Evolutionary conservation across 2,329 filamentous ascomycete genomes (phyloP), one percentile per base, ranked within the genome.

Genomic region (Botrytis hyacinthi): DNA sequence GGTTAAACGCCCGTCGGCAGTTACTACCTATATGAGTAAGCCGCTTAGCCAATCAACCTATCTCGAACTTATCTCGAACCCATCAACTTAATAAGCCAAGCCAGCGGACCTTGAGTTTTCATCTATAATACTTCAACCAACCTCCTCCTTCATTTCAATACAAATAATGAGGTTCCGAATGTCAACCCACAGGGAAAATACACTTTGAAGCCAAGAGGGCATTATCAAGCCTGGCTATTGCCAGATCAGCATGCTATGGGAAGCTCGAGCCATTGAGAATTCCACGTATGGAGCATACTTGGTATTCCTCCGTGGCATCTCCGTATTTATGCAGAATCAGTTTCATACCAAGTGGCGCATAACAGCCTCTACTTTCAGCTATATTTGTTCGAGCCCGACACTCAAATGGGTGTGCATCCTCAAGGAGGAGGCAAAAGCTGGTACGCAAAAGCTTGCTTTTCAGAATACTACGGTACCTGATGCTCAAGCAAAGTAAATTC

Each of bases 241-340:
- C 66, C 66, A 68, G 26, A 68, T 68, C 66, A 42, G 48, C 48
- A 57, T 42, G 51, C 46, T 57, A 42, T 51, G 26, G 40, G 18
- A 51, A 68, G 35, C 48, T 40, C 66, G 66, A 48, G 48, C 66
- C 35, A 29, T 42, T 68, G 26, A 29, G 22, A 20, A 54, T 65
- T 32, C 46, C 22, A 29, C 46, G 35, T 42, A 68, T 68, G 66
- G 48, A 57, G 35, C 35, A n/a, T 40, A 22, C 65, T 68, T 42
- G 26, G 9, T 4, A 9, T 32, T 68, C 29, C 14, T 22, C 66
- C 66, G 66, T 68, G 26, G 48, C n/a, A 68, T 32, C 48, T 68
- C 66, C 66, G 35, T 57, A 68, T 57, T 68, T 42, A 29, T 68
- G 66, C 66, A 68, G 35, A 57, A 42, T 57, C 16, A 9, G 48